Percentiles rank a stretch among this genome's conserved stretches.
These are phyloP conservation scores for Cytospora mali DNA, from an alignment of 2,329 filamentous ascomycete species.

Conservation along the genomic window DNA sequence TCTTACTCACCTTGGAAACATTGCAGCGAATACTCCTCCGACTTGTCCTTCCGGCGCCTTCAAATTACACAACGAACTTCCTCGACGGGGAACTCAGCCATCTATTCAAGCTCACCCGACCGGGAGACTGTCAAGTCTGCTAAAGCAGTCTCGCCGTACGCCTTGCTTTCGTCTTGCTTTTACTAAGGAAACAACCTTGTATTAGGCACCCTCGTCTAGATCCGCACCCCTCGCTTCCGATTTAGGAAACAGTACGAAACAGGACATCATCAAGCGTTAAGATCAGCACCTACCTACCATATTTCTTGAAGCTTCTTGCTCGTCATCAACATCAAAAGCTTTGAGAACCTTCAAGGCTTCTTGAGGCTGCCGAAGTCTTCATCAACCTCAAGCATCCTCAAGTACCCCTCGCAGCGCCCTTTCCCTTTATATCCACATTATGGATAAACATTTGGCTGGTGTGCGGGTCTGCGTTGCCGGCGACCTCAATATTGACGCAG, in stretches of 20 bases:
- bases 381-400: constrained; percentile 28
- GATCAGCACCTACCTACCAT: neutral
- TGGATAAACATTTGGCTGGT: constrained; percentile 46
- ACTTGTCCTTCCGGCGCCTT: neutral
- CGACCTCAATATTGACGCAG: constrained; percentile 47
- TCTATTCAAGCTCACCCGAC: neutral
- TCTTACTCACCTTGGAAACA: neutral
- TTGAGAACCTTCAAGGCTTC: neutral
- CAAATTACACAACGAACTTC: neutral
- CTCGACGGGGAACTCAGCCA: neutral
- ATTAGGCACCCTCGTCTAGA: neutral
- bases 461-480: constrained; percentile 61
- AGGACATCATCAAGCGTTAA: neutral
- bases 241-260: neutral
- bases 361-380: neutral
- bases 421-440: neutral
- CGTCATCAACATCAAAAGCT: neutral
- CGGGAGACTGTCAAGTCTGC: neutral
- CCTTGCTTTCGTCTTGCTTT: neutral
- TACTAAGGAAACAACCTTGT: neutral
- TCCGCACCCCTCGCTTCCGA: neutral
- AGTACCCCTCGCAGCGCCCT: constrained; percentile 27
- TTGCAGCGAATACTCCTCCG: neutral
- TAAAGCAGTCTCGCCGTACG: neutral
- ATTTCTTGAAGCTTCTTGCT: neutral